phyloP scores from a whole-genome alignment of 1,284 basidiomycete species.

The Calocybe gambosa region DNA sequence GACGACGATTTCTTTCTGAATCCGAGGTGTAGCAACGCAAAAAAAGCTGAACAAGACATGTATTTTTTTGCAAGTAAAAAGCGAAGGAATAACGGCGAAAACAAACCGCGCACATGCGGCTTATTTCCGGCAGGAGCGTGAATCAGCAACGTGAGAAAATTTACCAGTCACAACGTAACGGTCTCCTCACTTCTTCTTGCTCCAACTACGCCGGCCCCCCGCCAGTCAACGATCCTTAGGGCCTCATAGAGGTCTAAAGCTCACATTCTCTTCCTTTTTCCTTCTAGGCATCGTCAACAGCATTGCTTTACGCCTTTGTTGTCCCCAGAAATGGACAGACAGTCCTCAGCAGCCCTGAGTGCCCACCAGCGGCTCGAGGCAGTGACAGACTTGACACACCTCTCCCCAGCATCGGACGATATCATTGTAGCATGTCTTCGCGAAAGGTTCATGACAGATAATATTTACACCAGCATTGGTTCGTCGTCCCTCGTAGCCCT shows the following conservation, averaged over 20 bases:
- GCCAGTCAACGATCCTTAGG: constrained; percentile 8
- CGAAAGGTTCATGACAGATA: constrained; percentile 81
- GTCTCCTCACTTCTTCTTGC: constrained; percentile 1
- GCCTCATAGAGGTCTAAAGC: constrained; percentile 4
- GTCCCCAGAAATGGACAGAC: constrained; percentile 12
- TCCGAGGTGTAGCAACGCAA: no score
- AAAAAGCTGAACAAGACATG: no score
- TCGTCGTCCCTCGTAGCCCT: constrained; percentile 71
- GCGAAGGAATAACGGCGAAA: no score
- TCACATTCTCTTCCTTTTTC: constrained; percentile 7
- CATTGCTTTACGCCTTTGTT: constrained; percentile 5
- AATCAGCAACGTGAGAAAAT: constrained; percentile 11
- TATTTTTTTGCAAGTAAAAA: no score
- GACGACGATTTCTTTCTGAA: no score
- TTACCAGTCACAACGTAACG: constrained; percentile 13
- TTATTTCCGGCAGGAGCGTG: background rate
- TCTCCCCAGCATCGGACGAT: constrained; percentile 66
- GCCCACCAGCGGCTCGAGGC: constrained; percentile 62
- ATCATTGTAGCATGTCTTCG: constrained; percentile 77
- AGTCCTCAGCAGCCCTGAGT: constrained; percentile 30
- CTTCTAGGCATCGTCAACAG: background rate
- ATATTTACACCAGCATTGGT: constrained; percentile 76
- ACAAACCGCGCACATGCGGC: background rate
- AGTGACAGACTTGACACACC: constrained; percentile 56
- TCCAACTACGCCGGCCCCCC: background rate